Evolutionary conservation across 768 basidiomycete species (phyloP).

Genomic region (Cyathus striatus): DNA sequence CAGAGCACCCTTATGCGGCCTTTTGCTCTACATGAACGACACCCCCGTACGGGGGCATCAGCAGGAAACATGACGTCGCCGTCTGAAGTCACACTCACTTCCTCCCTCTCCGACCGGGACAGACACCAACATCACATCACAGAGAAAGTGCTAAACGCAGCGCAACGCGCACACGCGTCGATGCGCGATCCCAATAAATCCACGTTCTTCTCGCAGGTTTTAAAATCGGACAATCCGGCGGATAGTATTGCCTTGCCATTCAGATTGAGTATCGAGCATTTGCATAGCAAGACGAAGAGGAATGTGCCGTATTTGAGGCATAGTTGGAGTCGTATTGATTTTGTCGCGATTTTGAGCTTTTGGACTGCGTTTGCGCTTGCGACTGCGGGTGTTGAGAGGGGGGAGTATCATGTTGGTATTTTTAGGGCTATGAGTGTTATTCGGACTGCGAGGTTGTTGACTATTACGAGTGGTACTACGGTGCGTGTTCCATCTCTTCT

Average conservation of each 20-base stretch:
- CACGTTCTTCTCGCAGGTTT: slow-evolving; percentile 44
- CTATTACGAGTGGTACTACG: slow-evolving; percentile 89
- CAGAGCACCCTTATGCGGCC: slow-evolving; percentile 47
- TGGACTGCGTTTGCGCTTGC: slow-evolving; percentile 83
- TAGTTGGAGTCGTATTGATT: slow-evolving; percentile 89
- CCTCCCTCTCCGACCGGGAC: slow-evolving; percentile 8
- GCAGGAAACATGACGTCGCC: no score
- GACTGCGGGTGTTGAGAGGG: slow-evolving; percentile 60
- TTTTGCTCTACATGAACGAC: slow-evolving; percentile 38
- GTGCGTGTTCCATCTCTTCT: slow-evolving; percentile 36
- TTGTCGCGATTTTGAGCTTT: slow-evolving; percentile 78
- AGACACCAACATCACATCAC: slow-evolving; percentile 1
- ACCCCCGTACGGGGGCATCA: no score
- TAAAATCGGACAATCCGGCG: slow-evolving; percentile 34
- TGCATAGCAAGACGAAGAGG: slow-evolving; percentile 51
- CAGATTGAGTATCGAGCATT: slow-evolving; percentile 49
- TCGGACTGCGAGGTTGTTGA: slow-evolving; percentile 73
- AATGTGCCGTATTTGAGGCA: slow-evolving; percentile 88
- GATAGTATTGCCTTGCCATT: slow-evolving; percentile 57
- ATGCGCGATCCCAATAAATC: slow-evolving; percentile 41
- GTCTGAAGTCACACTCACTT: slow-evolving; percentile 9
- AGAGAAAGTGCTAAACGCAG: slow-evolving; percentile 7
- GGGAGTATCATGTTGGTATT: slow-evolving; percentile 69
- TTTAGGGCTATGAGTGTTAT: slow-evolving; percentile 89
- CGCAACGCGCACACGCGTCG: slow-evolving; percentile 29